These are phyloP conservation scores for Rossbeevera mucosa DNA, from an alignment of 768 basidiomycete species.

Conservation along the genomic window DNA sequence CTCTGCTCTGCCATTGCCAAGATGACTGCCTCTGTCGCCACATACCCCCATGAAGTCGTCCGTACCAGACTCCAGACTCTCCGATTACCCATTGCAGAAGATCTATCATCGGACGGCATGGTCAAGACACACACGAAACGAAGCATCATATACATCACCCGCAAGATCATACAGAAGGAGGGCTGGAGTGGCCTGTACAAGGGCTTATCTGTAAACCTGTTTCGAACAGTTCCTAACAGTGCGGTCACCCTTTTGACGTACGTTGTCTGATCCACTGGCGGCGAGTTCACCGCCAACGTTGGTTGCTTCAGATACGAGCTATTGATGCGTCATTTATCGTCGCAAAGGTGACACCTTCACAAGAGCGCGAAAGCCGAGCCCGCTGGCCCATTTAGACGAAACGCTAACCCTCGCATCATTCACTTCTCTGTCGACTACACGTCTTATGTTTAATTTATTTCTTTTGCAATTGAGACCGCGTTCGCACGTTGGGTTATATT, in stretches of 20 bases:
- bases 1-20: constrained; percentile 90
- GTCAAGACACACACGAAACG: constrained; percentile 49
- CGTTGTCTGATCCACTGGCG: constrained; percentile 9
- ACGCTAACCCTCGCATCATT: constrained; percentile 1
- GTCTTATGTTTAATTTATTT: constrained; percentile 1
- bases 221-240: constrained; percentile 93
- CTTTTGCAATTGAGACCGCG: constrained; percentile 3
- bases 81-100: constrained; percentile 57
- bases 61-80: constrained; percentile 96
- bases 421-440: constrained; percentile 8
- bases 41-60: constrained; percentile 97
- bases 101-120: constrained; percentile 59
- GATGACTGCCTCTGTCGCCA: constrained; percentile 92
- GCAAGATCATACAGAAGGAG: constrained; percentile 71
- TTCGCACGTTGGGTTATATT: constrained; percentile 3
- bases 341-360: constrained; percentile 9
- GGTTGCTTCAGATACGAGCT: constrained; percentile 26
- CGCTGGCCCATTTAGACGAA: constrained; percentile 19
- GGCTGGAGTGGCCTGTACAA: constrained; percentile 90
- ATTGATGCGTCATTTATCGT: constrained; percentile 31
- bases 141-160: constrained; percentile 71
- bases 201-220: constrained; percentile 88
- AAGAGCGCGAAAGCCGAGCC: neutral
- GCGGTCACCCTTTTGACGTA: constrained; percentile 83
- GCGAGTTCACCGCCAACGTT: neutral